Evolutionary conservation across 768 basidiomycete species (phyloP).

Genomic region (Phlebiopsis gigantea): DNA sequence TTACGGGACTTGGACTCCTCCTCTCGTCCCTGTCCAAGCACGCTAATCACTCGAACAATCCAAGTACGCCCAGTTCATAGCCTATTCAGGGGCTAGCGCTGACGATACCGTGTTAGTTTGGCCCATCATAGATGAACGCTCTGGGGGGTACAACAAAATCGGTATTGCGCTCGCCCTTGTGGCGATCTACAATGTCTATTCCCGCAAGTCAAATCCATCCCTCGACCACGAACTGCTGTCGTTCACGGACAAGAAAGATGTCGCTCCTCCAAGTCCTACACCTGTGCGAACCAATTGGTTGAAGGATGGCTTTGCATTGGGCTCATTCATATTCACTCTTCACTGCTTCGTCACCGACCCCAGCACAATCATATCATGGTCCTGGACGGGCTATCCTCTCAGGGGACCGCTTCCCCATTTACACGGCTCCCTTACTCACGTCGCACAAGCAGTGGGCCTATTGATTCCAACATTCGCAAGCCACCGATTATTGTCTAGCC

Average conservation of each 20-base stretch:
- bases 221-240: slow-evolving; percentile 3
- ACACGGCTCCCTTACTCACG: slow-evolving; percentile 63
- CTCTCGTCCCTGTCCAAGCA: slow-evolving; percentile 69
- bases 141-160: slow-evolving; percentile 66
- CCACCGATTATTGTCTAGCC: slow-evolving; percentile 28
- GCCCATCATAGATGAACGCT: slow-evolving; percentile 64
- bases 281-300: slow-evolving; percentile 28
- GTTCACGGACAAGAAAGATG: not conserved
- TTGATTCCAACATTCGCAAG: slow-evolving; percentile 30
- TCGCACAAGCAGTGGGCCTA: slow-evolving; percentile 56
- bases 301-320: slow-evolving; percentile 49
- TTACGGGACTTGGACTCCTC: slow-evolving; percentile 61
- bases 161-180: slow-evolving; percentile 54
- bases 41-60: slow-evolving; percentile 76
- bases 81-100: too few species aligned
- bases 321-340: slow-evolving; percentile 63
- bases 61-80: slow-evolving; percentile 49
- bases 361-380: slow-evolving; percentile 78
- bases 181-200: slow-evolving; percentile 52
- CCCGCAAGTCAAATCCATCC: slow-evolving; percentile 31
- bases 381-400: slow-evolving; percentile 83
- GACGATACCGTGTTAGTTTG: slow-evolving; percentile 46
- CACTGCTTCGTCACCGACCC: slow-evolving; percentile 72
- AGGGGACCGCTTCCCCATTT: slow-evolving; percentile 70
- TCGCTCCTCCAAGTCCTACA: not conserved